Conservation (phyloP, 2,329 filamentous ascomycete species). For the Sphaerulina vaccinii region DNA sequence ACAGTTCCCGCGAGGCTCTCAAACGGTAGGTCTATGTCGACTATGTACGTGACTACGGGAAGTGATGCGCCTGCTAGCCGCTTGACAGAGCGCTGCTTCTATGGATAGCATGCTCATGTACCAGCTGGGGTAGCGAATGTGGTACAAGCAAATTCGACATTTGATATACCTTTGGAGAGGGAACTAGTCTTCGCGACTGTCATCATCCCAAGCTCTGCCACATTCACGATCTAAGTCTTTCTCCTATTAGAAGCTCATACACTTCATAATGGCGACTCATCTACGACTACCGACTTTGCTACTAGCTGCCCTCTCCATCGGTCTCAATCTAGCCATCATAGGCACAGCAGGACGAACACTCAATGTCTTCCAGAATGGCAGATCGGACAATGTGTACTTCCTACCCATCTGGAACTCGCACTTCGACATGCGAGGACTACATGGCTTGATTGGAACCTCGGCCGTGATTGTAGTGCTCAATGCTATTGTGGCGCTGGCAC, state of each 20-base stretch:
- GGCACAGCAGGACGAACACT: conserved; percentile 46
- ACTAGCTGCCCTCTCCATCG: conserved; percentile 34
- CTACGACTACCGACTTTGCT: conserved; percentile 31
- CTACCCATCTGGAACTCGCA: conserved; percentile 50
- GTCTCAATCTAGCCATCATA: conserved; percentile 44
- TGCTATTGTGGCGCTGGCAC: conserved; percentile 36
- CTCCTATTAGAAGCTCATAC: background rate
- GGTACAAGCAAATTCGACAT: background rate
- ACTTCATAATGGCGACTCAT: background rate
- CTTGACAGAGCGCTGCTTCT: background rate
- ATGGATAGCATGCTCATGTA: background rate
- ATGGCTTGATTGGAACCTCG: conserved; percentile 42
- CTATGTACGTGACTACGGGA: background rate
- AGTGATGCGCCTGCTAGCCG: background rate
- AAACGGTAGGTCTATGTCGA: background rate
- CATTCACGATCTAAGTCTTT: background rate
- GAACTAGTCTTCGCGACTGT: background rate
- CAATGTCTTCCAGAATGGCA: conserved; percentile 44
- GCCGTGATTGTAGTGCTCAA: conserved; percentile 43
- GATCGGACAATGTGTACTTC: conserved; percentile 48
- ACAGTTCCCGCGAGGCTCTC: background rate
- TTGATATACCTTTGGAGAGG: background rate
- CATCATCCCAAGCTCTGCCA: background rate
- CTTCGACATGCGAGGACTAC: conserved; percentile 47
- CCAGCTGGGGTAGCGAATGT: background rate